These are phyloP conservation scores for Lotmaria passim DNA, from an alignment of 208 protist species.

Conservation along the genomic window DNA sequence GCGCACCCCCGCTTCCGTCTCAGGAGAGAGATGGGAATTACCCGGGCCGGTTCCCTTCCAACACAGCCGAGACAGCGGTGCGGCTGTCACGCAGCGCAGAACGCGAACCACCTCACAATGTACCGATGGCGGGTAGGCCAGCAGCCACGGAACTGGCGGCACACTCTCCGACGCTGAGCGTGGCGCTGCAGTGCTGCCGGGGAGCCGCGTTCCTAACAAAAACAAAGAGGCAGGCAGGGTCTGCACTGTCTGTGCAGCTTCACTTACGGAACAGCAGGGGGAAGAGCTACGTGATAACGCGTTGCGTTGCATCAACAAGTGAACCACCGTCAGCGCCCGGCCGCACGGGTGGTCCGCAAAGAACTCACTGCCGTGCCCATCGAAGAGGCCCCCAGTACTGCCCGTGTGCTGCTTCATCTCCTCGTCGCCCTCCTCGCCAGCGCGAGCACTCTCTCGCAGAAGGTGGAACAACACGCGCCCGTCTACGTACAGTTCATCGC, in stretches of 20 bases:
- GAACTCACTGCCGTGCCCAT: not conserved
- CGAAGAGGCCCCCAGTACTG: not conserved
- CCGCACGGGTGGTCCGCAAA: slow-evolving; percentile 29
- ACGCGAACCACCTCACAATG: slow-evolving; percentile 45
- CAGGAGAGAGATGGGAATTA: not conserved
- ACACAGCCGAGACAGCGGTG: not conserved
- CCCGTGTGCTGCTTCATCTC: not conserved
- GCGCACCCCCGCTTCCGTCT: not conserved
- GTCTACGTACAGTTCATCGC: slow-evolving; percentile 17
- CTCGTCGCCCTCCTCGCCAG: not conserved
- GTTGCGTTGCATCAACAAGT: slow-evolving; percentile 23
- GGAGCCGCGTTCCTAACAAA: not conserved
- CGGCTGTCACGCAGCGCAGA: slow-evolving; percentile 21
- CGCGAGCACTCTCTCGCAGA: slow-evolving; percentile 15
- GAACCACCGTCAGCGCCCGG: slow-evolving; percentile 28
- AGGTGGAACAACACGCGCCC: slow-evolving; percentile 27
- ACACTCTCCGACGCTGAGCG: not conserved
- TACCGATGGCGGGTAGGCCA: slow-evolving; percentile 35
- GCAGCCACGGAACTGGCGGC: slow-evolving; percentile 15
- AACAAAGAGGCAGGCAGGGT: slow-evolving; percentile 12
- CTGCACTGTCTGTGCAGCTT: not conserved
- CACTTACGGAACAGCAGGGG: not conserved
- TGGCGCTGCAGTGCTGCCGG: not conserved
- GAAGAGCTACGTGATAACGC: not conserved
- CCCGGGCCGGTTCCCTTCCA: too few relatives aligned